These are phyloP conservation scores for Naumovozyma baii DNA, from an alignment of 805 yeast species.

Conservation along the genomic window DNA sequence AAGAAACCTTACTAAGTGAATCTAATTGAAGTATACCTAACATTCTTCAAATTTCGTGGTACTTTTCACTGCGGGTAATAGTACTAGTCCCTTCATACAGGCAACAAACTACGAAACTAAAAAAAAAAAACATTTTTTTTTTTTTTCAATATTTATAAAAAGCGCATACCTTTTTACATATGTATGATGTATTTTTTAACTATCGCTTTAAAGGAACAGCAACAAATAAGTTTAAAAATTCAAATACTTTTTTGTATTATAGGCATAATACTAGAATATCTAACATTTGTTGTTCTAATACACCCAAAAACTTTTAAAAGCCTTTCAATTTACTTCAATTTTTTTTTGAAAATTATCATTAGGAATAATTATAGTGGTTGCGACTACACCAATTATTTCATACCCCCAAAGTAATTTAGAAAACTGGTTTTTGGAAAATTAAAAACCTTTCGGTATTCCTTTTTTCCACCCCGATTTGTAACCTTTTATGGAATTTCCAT, in stretches of 20 bases:
- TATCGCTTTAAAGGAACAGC: too few species aligned
- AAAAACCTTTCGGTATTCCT: slow-evolving; percentile 16
- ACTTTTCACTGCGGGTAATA: too few species aligned
- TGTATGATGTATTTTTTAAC: too few species aligned
- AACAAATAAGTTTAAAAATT: too few species aligned
- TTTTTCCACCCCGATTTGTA: slow-evolving; percentile 32
- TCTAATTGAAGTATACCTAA: too few species aligned
- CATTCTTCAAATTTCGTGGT: too few species aligned
- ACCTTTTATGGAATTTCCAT: slow-evolving; percentile 10
- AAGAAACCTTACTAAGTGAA: too few species aligned
- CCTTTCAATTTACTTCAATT: slow-evolving; percentile 18
- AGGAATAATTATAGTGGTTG: slow-evolving; percentile 27
- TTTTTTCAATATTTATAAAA: too few species aligned
- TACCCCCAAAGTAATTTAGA: slow-evolving; percentile 23
- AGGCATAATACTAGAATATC: not conserved
- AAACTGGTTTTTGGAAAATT: slow-evolving; percentile 31
- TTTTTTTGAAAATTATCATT: slow-evolving; percentile 4
- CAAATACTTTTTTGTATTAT: not conserved
- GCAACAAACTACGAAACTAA: too few species aligned
- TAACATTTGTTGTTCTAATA: not conserved
- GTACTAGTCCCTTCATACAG: too few species aligned
- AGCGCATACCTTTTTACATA: too few species aligned
- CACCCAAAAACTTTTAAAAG: slow-evolving; percentile 22
- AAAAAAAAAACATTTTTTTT: too few species aligned
- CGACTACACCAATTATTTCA: slow-evolving; percentile 26